These are phyloP conservation scores for Colletotrichum caudatum DNA, from an alignment of 2,329 filamentous ascomycete genomes.

Conservation along the genomic window DNA sequence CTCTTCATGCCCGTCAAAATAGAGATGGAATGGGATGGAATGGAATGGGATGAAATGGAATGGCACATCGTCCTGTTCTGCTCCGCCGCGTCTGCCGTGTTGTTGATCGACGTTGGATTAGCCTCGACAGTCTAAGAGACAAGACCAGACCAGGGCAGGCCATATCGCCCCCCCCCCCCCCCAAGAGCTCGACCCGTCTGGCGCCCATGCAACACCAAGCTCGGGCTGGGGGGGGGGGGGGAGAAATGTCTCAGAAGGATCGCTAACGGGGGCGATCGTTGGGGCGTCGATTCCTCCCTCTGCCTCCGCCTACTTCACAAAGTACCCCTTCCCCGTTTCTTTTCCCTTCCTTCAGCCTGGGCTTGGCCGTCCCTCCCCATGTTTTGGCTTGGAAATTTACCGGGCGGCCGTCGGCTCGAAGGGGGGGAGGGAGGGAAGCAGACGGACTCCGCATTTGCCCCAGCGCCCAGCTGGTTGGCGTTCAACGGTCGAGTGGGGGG, in stretches of 20 bases:
- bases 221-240: neutral
- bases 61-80: neutral
- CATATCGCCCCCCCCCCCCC: neutral
- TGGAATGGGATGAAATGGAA: neutral
- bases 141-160: neutral
- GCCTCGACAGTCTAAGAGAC: slow-evolving; percentile 14
- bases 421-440: neutral
- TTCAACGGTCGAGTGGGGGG: neutral
- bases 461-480: slow-evolving; percentile 18
- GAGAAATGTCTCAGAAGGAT: slow-evolving; percentile 27
- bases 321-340: slow-evolving; percentile 1
- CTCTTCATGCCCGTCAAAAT: neutral
- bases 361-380: slow-evolving; percentile 10
- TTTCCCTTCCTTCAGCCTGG: slow-evolving; percentile 4
- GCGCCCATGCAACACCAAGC: neutral
- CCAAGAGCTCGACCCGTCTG: neutral
- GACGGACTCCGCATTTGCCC: neutral
- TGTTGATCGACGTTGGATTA: slow-evolving; percentile 18
- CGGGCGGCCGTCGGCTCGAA: slow-evolving; percentile 20
- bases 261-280: slow-evolving; percentile 12
- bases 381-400: slow-evolving; percentile 31
- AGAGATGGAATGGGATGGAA: neutral
- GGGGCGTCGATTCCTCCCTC: neutral
- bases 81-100: neutral
- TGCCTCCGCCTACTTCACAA: neutral